phyloP scores from a whole-genome alignment of 768 basidiomycete genomes.

The Tylopilus cervinicoccineus region DNA sequence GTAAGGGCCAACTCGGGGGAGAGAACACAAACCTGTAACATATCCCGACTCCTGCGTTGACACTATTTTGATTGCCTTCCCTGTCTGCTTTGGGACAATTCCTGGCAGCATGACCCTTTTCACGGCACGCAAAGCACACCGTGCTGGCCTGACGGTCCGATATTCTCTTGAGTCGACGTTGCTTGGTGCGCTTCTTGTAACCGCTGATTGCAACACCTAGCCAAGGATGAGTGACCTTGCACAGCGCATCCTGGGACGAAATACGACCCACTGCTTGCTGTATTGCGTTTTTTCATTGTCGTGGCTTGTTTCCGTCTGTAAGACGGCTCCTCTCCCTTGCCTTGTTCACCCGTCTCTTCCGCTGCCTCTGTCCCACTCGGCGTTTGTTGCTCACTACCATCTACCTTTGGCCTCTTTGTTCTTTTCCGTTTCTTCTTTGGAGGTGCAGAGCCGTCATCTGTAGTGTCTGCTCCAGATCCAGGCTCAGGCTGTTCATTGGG shows the following conservation, averaged over 20 bases:
- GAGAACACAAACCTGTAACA: constrained; percentile 60
- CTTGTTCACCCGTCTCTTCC: constrained; percentile 16
- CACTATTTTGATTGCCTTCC: constrained; percentile 20
- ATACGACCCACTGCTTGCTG: constrained; percentile 20
- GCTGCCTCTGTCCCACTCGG: constrained; percentile 12
- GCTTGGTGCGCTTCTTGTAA: constrained; percentile 42
- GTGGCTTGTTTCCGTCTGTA: constrained; percentile 25
- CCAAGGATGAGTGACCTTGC: constrained; percentile 23
- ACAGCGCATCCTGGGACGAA: background rate
- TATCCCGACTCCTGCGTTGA: constrained; percentile 43
- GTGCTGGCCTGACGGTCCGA: constrained; percentile 53
- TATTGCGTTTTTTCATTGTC: constrained; percentile 28
- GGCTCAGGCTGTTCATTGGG: background rate
- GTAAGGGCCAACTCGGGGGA: background rate
- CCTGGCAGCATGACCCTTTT: constrained; percentile 77
- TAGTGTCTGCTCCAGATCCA: background rate
- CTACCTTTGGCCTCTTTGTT: constrained; percentile 39
- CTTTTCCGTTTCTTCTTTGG: constrained; percentile 61
- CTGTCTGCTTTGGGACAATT: constrained; percentile 59
- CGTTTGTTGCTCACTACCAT: constrained; percentile 4
- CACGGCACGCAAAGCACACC: constrained; percentile 84
- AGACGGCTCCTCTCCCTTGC: constrained; percentile 13
- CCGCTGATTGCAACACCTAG: constrained; percentile 19
- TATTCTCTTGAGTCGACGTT: constrained; percentile 61
- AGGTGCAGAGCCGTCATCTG: constrained; percentile 16